phyloP scores from a whole-genome alignment of 176 grass and related monocot genomes.

The Pontederia paniculata region DNA sequence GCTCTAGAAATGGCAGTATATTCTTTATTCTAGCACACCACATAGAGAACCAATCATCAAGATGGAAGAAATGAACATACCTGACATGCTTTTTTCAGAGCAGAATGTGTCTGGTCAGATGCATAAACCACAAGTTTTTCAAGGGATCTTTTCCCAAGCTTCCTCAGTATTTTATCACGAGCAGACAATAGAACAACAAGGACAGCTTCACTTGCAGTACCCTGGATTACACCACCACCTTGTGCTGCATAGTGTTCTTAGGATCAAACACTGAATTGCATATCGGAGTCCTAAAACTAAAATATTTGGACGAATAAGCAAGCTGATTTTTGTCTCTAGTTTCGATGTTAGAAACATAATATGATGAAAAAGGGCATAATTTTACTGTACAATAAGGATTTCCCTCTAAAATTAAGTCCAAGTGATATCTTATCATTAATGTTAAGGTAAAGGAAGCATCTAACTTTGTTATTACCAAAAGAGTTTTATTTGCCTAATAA shows the following conservation, averaged over 20 bases:
- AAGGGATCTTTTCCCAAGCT: conserved; percentile 15
- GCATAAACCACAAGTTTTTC: conserved; percentile 28
- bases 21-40: background rate
- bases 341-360: no score
- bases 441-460: no score
- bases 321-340: no score
- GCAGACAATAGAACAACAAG: conserved; percentile 24
- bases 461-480: no score
- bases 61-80: background rate
- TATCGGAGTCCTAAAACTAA: no score
- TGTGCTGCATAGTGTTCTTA: conserved; percentile 8
- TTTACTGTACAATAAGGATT: no score
- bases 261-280: no score
- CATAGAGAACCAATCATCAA: background rate
- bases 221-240: conserved; percentile 24
- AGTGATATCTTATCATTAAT: no score
- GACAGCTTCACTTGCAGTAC: conserved; percentile 23
- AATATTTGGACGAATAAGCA: no score
- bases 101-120: conserved; percentile 28
- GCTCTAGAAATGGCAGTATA: background rate
- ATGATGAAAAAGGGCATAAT: no score
- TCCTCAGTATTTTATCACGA: conserved; percentile 18
- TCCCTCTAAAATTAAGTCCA: no score
- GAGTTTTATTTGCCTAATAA: no score
- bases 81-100: conserved; percentile 24